Base-by-base conservation (phyloP, 805 yeast species). In the Wickerhamiella australiensis region DNA sequence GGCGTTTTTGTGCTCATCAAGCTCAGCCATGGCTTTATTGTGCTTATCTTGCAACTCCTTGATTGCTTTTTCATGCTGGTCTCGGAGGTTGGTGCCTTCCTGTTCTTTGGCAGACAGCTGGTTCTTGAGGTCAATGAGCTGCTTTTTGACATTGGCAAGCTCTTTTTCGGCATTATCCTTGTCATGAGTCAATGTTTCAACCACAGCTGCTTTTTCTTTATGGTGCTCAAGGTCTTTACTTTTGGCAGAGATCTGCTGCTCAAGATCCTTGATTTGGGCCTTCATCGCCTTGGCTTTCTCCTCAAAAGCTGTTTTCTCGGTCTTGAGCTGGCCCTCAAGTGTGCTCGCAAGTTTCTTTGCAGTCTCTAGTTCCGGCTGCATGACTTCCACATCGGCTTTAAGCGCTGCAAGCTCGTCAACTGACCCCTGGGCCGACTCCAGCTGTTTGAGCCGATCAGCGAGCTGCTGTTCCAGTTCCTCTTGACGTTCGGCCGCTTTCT, bases 391-490 rank as follows among this genome's bases (percentile, higher is more conserved):
- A 37, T 50, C 43, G 9, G 35, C 26, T 33, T 46, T 11, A 12
- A 41, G 46, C 15, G 8, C 36, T 27, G 22, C n/a, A 21, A 25
- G 11, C 22, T 42, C 45, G 17, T 17, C 45, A 12, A 13, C 29
- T 26, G 21, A n/a, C 18, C 3, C 17, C 35, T 42, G 21, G 4
- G 15, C 15, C 33, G 22, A n/a, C 31, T 42, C 45, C 13, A 42
- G 23, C 23, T 23, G 35, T 22, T 42, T 25, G 47, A 44, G 22
- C 17, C 52, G 31, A n/a, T 46, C 43, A 29, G 53, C 50, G 15
- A 56, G 41, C 25, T 52, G 29, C 11, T 36, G 29, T 49, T 51
- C 43, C 31, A 54, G 47, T 5, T 31, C 43, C 13, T 46, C 8
- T 3, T 18, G 27, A 9, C 26, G 41, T 1, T 44, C 20, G 12